Percentiles rank a stretch among this genome's conserved stretches.
These are phyloP conservation scores for Cerrena zonata DNA, from an alignment of 1,284 basidiomycete genomes.

Conservation along the genomic window DNA sequence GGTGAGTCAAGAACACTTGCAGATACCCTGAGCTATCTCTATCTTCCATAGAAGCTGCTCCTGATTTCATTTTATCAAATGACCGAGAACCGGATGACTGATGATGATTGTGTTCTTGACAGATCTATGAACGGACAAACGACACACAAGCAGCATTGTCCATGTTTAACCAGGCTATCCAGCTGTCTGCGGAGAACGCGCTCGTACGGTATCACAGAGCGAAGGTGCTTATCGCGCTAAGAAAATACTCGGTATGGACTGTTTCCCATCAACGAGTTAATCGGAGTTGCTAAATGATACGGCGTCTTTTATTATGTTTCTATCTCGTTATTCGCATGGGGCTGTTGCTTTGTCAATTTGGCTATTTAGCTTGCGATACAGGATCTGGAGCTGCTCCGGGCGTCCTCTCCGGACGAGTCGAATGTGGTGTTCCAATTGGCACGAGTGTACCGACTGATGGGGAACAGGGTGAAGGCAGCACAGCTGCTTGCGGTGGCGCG, in stretches of 20 bases:
- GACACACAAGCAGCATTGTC: slow-evolving; percentile 68
- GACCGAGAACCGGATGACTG: slow-evolving; percentile 12
- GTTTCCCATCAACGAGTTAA: slow-evolving; percentile 13
- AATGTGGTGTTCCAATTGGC: slow-evolving; percentile 95
- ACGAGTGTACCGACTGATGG: slow-evolving; percentile 77
- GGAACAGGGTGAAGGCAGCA: slow-evolving; percentile 73
- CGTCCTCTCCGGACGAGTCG: slow-evolving; percentile 83
- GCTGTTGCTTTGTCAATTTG: slow-evolving; percentile 2
- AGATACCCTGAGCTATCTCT: not conserved
- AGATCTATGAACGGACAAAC: slow-evolving; percentile 80
- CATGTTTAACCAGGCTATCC: slow-evolving; percentile 75
- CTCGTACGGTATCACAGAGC: slow-evolving; percentile 87
- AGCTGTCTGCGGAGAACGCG: slow-evolving; percentile 74
- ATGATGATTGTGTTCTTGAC: slow-evolving; percentile 21
- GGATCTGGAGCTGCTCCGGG: slow-evolving; percentile 74
- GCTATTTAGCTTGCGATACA: slow-evolving; percentile 62
- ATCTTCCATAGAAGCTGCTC: slow-evolving; percentile 5
- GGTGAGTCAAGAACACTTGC: too few relatives aligned
- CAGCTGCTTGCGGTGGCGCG: slow-evolving; percentile 81
- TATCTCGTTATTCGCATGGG: not conserved
- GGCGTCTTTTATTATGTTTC: too few relatives aligned
- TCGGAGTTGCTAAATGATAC: slow-evolving; percentile 28
- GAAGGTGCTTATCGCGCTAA: slow-evolving; percentile 78
- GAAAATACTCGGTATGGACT: slow-evolving; percentile 71
- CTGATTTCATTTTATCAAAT: too few relatives aligned